phyloP scores from a whole-genome alignment of 345 rosid species.

The Eucalyptus victrix region DNA sequence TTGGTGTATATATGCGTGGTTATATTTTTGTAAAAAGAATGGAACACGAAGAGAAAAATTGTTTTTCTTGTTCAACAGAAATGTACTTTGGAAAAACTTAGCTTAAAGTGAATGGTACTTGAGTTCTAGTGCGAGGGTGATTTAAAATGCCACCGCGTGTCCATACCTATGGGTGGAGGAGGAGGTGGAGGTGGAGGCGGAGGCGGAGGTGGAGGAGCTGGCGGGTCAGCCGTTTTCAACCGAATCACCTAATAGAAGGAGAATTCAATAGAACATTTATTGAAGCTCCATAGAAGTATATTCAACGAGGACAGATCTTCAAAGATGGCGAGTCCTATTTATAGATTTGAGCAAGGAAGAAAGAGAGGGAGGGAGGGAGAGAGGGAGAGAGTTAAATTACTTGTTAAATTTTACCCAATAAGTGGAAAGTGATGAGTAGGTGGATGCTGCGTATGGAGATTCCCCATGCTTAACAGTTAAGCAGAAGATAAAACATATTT shows the following conservation, averaged over 20 bases:
- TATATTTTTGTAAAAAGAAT: no score
- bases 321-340: background rate
- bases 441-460: background rate
- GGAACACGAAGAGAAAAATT: no score
- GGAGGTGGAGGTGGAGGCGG: background rate
- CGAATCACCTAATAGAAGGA: no score
- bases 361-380: background rate
- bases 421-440: background rate
- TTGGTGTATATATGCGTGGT: no score
- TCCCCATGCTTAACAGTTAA: background rate
- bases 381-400: background rate
- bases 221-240: no score
- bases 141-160: background rate
- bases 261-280: no score
- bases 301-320: no score
- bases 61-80: background rate
- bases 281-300: no score
- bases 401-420: background rate
- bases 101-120: background rate
- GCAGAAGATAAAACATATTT: background rate
- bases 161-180: background rate
- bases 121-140: background rate
- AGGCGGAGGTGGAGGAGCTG: no score
- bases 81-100: background rate
- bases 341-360: background rate